Conservation (phyloP, 257 asterid species). For the Sherardia arvensis region DNA sequence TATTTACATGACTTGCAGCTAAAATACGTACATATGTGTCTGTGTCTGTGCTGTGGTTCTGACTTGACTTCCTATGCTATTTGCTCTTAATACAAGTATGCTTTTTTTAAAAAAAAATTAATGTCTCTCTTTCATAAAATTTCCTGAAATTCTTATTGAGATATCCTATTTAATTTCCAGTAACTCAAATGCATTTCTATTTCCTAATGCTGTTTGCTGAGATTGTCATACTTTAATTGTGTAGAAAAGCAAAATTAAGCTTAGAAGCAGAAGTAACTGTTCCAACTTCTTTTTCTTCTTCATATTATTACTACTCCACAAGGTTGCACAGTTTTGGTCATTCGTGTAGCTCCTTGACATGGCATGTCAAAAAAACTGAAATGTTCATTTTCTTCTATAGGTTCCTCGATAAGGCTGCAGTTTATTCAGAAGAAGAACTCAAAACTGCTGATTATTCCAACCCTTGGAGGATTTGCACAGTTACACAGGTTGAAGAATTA, state of each 20-base stretch:
- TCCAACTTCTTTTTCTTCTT: too few species aligned
- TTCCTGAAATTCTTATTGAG: neutral
- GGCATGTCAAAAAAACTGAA: neutral
- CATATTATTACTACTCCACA: neutral
- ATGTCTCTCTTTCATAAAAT: neutral
- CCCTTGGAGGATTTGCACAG: conserved; percentile 81
- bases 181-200: neutral
- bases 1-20: neutral
- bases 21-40: neutral
- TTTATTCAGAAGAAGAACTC: conserved; percentile 37
- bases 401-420: conserved; percentile 89
- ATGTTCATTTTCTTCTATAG: conserved; percentile 23
- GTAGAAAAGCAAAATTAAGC: neutral
- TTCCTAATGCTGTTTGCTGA: neutral
- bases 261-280: neutral
- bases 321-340: neutral
- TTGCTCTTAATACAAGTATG: neutral
- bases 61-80: neutral
- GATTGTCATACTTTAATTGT: neutral
- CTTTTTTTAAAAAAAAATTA: too few species aligned
- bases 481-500: conserved; percentile 81
- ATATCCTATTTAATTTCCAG: neutral
- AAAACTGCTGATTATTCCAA: conserved; percentile 46
- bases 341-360: neutral
- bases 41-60: neutral